Percentiles rank a stretch among this genome's conserved stretches.
Evolutionary conservation across 805 yeast genomes (phyloP).

Genomic region (Barnettozyma sucrosica): DNA sequence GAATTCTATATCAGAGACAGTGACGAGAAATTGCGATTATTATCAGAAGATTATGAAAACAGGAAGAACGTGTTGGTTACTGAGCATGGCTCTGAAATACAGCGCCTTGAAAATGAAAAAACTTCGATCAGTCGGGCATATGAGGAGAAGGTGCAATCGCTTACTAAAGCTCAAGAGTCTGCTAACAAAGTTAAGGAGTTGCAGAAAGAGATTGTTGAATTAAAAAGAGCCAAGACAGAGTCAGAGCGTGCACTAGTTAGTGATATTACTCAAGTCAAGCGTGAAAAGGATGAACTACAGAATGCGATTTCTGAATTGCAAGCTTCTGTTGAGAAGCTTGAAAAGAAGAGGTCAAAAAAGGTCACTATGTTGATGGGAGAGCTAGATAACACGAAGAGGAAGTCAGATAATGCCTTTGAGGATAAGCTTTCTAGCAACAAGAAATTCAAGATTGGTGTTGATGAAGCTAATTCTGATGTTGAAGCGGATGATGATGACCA

Average conservation of each 20-base stretch:
- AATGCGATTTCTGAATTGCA: not conserved
- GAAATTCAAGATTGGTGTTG: constrained; percentile 1
- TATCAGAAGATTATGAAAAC: constrained; percentile 28
- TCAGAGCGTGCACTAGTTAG: not conserved
- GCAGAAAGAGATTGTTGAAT: not conserved
- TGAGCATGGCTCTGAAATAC: not conserved
- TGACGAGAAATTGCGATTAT: constrained; percentile 28
- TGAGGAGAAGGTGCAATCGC: not conserved
- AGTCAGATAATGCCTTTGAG: constrained; percentile 6
- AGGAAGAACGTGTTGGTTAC: constrained; percentile 5
- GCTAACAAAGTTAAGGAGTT: not conserved
- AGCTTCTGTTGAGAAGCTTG: not conserved
- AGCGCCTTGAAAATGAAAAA: not conserved
- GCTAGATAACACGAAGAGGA: constrained; percentile 14
- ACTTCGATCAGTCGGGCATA: not conserved
- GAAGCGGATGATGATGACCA: constrained; percentile 3
- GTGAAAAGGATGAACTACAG: constrained; percentile 3
- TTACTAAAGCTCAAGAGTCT: not conserved
- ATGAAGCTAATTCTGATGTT: constrained; percentile 10
- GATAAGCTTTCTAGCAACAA: not conserved
- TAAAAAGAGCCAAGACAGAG: not conserved
- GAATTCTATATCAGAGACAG: constrained; percentile 22
- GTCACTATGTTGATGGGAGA: constrained; percentile 11
- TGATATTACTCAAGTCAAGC: constrained; percentile 3
- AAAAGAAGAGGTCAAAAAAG: constrained; percentile 12